Percentiles rank a stretch among this genome's conserved stretches.
These are phyloP conservation scores for Gossypium longicalyx DNA, from an alignment of 345 rosid genomes.

Conservation along the genomic window DNA sequence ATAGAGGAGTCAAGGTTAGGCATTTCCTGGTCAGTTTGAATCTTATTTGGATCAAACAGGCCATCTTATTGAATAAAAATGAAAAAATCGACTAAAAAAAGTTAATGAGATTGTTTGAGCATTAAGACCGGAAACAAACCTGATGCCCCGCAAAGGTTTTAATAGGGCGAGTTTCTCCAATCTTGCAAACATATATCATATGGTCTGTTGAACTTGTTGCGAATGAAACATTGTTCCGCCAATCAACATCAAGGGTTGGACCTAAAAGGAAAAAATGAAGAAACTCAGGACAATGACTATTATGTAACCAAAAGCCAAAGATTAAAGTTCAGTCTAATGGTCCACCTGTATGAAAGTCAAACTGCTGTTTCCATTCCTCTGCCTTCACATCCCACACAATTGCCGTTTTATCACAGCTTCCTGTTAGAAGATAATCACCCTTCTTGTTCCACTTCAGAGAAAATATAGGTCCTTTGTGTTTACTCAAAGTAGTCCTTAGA, in stretches of 20 bases:
- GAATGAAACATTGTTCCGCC: constrained; percentile 94
- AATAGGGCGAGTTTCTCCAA: constrained; percentile 75
- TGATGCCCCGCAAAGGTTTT: constrained; percentile 88
- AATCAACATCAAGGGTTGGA: constrained; percentile 98
- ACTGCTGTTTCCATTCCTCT: constrained; percentile 92
- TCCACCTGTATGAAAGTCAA: constrained; percentile 84
- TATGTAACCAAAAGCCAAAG: constrained; percentile 1
- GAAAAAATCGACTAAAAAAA: not conserved
- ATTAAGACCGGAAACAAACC: constrained; percentile 40
- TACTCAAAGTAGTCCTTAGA: constrained; percentile 71
- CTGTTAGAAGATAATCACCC: constrained; percentile 97
- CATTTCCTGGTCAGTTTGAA: constrained; percentile 2
- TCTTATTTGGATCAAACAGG: not conserved
- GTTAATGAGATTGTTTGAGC: constrained; percentile 4
- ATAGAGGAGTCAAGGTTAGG: not conserved
- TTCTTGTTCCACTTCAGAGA: constrained; percentile 99
- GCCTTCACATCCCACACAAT: constrained; percentile 98
- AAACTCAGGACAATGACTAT: not conserved
- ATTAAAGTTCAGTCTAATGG: not conserved
- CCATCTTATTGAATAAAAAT: not conserved
- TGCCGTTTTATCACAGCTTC: constrained; percentile 95
- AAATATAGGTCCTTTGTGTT: constrained; percentile 95
- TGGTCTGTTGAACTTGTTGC: constrained; percentile 94
- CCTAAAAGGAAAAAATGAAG: constrained; percentile 35
- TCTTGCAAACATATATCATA: constrained; percentile 92